Evolutionary conservation across 352 stramenopile genomes (phyloP).

Genomic region (Blastocystis sp.): DNA sequence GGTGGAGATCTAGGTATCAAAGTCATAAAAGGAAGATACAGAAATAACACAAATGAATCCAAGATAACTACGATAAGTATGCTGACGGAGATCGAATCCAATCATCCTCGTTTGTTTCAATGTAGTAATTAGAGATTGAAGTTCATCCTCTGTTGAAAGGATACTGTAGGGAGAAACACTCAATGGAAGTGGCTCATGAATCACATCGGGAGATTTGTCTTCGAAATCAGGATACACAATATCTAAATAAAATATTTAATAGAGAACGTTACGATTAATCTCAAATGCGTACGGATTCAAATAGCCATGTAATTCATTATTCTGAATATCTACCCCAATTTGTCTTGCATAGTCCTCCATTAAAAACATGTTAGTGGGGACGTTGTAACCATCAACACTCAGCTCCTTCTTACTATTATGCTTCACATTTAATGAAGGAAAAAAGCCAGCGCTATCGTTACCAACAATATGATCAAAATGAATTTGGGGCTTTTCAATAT

Average conservation of each 20-base stretch:
- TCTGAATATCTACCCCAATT: conserved; percentile 34
- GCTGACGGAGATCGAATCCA: conserved; percentile 24
- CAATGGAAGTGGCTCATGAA: not conserved
- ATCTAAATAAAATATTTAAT: not conserved
- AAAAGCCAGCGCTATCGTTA: not conserved
- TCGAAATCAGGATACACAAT: conserved; percentile 11
- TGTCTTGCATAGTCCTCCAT: conserved; percentile 36
- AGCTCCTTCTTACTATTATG: conserved; percentile 30
- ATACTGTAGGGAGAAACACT: not conserved
- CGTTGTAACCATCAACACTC: not conserved
- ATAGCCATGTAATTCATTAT: conserved; percentile 37
- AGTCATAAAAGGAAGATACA: not conserved
- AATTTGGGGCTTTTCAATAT: conserved; percentile 53
- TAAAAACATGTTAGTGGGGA: not conserved
- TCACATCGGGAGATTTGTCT: not conserved
- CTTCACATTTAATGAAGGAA: conserved; percentile 5
- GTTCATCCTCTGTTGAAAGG: not conserved
- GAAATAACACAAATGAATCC: conserved; percentile 41
- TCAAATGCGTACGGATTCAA: conserved; percentile 49
- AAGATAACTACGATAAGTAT: conserved; percentile 10
- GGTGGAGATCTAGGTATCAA: conserved; percentile 27
- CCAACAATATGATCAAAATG: not conserved
- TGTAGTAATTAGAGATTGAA: not conserved
- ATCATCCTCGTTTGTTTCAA: not conserved
- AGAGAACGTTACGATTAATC: not conserved